A percentile compares a stretch with the other conserved stretches of the same genome.
These are phyloP conservation scores for Colletotrichum shisoi DNA, from an alignment of 2,329 filamentous ascomycete genomes.

Conservation along the genomic window DNA sequence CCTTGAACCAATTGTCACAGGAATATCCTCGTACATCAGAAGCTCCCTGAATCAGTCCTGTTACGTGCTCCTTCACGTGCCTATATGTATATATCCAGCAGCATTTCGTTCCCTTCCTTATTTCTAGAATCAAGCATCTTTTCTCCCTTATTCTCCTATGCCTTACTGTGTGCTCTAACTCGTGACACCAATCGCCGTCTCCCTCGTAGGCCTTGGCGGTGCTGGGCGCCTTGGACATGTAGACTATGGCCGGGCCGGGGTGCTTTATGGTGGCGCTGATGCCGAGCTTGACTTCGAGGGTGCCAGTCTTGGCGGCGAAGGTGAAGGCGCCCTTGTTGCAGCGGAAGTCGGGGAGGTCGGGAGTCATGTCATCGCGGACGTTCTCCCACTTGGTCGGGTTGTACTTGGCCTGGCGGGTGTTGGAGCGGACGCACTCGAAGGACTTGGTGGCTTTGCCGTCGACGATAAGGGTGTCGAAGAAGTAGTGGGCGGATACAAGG, in stretches of 20 bases:
- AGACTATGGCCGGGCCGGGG: conserved; percentile 42
- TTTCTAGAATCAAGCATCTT: no score
- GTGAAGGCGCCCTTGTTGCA: conserved; percentile 46
- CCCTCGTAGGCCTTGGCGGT: conserved; percentile 44
- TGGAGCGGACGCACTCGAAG: conserved; percentile 43
- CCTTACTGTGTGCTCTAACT: no score
- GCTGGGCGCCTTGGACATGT: conserved; percentile 45
- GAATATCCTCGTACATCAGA: no score
- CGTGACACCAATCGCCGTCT: conserved; percentile 45
- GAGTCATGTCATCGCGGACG: conserved; percentile 41
- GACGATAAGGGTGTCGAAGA: conserved; percentile 44
- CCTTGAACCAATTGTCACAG: conserved; percentile 46
- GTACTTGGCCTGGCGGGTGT: conserved; percentile 42
- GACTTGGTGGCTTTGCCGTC: conserved; percentile 40
- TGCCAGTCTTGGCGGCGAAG: conserved; percentile 41
- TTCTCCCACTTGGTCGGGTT: conserved; percentile 46
- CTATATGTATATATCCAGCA: no score
- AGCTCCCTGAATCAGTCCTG: no score
- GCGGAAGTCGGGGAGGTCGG: conserved; percentile 42
- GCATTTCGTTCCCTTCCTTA: no score
- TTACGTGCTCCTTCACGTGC: no score
- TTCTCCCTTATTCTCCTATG: no score
- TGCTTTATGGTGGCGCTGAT: conserved; percentile 41
- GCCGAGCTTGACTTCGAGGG: conserved; percentile 42
- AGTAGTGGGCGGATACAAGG: conserved; percentile 45